Evolutionary conservation across 2,329 filamentous ascomycete species (phyloP), one percentile per base, ranked within the genome.

Genomic region (Xylariaceae sp.): DNA sequence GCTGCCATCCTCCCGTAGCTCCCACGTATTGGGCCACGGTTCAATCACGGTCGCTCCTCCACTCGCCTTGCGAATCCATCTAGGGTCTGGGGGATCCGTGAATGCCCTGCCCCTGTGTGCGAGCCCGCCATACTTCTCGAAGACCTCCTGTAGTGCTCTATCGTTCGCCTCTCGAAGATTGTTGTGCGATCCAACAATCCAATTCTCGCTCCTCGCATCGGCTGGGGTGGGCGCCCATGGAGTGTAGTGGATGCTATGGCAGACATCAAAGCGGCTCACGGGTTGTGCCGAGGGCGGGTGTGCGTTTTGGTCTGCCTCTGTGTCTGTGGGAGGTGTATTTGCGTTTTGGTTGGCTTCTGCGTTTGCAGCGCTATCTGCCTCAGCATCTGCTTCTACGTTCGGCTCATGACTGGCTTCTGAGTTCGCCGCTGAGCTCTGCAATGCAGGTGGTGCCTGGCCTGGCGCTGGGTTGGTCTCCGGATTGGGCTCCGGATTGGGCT

Each of bases 21-120:
- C 39, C 53, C 53, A 55, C 2, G 47, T 55, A 10, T 43, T 51
- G 1, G 53, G 47, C 47, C 47, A 47, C 2, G 4, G n/a, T n/a
- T n/a, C n/a, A n/a, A n/a, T 2, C 11, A 8, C 29, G 2, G 35
- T 9, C 5, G 29, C 47, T 2, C 11, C 21, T 16, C 35, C 35
- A 4, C 15, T 18, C 4, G 36, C 35, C n/a, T 47, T 26, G 13
- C 24, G 53, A 20, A 55, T 45, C 53, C 53, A 55, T 15, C 23
- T 21, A 5, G 30, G 10, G 9, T 37, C 23, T 2, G 53, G 53
- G 3, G 36, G 29, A 2, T 21, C 3, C 7, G 5, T 40, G 11
- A 21, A 7, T 13, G 16, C 15, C n/a, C 23, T 20, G 5, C 9
- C 23, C 1, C 8, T 4, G 16, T 55, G 53, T 6, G 53, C 53